phyloP scores from a whole-genome alignment of 371 early-diverging fungal genomes.

The Saksenaea oblongispora region DNA sequence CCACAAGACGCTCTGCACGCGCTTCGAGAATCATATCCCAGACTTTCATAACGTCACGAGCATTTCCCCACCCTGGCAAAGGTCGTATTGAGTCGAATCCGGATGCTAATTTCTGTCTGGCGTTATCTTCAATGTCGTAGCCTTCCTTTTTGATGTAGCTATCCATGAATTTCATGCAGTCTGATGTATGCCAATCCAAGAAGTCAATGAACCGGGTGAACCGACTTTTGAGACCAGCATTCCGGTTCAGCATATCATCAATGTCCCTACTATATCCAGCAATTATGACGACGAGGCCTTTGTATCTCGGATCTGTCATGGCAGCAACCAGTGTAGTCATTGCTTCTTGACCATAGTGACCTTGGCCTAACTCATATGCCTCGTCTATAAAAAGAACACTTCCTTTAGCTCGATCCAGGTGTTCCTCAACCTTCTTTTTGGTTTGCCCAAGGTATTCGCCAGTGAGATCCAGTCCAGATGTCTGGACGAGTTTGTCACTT shows the following conservation, averaged over 20 bases:
- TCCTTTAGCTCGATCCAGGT: background rate
- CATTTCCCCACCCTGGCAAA: background rate
- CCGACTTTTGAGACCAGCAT: background rate
- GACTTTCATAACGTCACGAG: background rate
- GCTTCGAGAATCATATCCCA: background rate
- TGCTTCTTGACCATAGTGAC: background rate
- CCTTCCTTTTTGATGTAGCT: background rate
- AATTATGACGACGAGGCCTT: background rate
- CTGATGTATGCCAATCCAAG: background rate
- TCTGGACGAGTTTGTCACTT: background rate
- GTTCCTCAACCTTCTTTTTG: background rate
- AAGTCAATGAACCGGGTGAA: constrained; percentile 1
- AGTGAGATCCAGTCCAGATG: background rate
- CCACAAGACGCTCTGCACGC: background rate
- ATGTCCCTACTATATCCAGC: background rate
- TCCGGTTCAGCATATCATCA: background rate
- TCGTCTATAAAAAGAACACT: background rate
- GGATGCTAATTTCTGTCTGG: background rate
- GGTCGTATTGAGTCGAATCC: background rate
- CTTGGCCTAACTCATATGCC: background rate
- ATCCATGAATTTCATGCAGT: background rate
- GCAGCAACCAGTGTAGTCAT: background rate
- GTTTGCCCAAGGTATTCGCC: background rate
- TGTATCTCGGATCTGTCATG: background rate
- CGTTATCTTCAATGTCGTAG: background rate